phyloP scores from a whole-genome alignment of 371 early-diverging fungal species.

The Mortierella sp. region DNA sequence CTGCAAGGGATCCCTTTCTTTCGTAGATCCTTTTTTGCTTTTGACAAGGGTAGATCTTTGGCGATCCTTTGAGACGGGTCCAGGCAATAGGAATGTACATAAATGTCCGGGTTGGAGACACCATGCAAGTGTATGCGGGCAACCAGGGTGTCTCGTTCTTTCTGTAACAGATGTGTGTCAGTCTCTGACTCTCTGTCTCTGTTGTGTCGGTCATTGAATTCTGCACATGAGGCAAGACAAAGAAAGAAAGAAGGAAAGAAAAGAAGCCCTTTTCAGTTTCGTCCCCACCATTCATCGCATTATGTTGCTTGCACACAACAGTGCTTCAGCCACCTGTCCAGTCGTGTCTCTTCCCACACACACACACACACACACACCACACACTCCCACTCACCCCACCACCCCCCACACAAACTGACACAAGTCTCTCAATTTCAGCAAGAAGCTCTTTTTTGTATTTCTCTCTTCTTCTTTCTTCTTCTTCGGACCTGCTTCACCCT shows the following conservation, averaged over 20 bases:
- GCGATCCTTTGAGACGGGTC: no score
- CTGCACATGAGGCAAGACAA: no score
- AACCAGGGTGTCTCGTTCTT: background rate
- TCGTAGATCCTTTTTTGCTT: no score
- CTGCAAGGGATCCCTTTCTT: background rate
- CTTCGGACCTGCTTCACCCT: background rate
- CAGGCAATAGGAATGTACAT: no score
- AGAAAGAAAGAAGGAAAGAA: no score
- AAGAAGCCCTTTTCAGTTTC: background rate
- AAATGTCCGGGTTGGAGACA: background rate
- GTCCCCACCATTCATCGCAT: background rate
- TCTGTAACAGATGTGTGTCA: no score
- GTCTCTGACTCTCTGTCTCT: no score
- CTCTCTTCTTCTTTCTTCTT: background rate
- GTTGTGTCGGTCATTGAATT: no score
- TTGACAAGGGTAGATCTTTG: background rate
- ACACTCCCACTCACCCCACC: background rate
- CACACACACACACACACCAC: no score
- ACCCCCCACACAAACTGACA: background rate
- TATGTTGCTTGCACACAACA: no score
- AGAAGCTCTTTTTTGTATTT: background rate
- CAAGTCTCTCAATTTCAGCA: background rate
- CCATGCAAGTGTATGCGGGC: background rate
- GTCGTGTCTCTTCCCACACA: background rate
- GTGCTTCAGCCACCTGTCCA: no score